Conservation (phyloP, 805 yeast genomes). For the Yarrowia sp. region DNA sequence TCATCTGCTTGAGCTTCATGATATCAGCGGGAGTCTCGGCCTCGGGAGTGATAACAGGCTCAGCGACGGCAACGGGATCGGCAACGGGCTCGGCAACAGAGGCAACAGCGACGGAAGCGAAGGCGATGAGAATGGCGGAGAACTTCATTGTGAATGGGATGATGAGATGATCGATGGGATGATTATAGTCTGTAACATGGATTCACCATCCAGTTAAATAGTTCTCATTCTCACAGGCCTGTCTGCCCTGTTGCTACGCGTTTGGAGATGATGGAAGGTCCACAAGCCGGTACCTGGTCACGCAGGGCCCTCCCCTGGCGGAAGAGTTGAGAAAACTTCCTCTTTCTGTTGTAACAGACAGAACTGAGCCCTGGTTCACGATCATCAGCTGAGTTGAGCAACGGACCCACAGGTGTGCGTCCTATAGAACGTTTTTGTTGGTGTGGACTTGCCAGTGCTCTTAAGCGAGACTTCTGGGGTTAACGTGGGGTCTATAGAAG, state of each 20-base stretch:
- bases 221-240: background rate
- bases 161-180: background rate
- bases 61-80: background rate
- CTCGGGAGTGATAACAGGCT: background rate
- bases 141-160: background rate
- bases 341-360: background rate
- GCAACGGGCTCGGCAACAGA: background rate
- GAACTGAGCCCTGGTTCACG: background rate
- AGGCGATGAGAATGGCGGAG: background rate
- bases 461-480: no score
- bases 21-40: conserved; percentile 1
- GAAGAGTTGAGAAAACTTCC: background rate
- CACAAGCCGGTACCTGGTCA: background rate
- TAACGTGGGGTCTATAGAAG: no score
- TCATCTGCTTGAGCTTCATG: conserved; percentile 11
- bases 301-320: conserved; percentile 12
- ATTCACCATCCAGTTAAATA: background rate
- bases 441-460: background rate
- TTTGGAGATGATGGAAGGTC: background rate
- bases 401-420: background rate
- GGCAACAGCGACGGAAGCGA: conserved; percentile 8
- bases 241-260: background rate
- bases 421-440: background rate
- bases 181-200: background rate
- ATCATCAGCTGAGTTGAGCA: background rate